Percentiles rank a stretch among this genome's conserved stretches.
Conservation (phyloP, 1,284 basidiomycete species). For the Mycosarcoma mackinlayi region DNA sequence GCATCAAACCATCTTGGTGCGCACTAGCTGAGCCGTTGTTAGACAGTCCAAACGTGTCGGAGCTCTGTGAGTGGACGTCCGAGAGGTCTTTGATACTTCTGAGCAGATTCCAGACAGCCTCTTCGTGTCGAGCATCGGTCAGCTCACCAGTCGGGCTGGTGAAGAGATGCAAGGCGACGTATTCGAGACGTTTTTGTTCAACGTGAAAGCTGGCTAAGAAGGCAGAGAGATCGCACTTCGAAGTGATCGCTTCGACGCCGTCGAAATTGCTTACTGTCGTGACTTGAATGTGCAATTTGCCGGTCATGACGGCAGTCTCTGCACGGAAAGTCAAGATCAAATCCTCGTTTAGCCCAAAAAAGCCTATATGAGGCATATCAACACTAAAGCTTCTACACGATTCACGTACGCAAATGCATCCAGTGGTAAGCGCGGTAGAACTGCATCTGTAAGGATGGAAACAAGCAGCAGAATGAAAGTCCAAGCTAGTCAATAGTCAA, state of each 20-base stretch:
- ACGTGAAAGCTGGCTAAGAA: conserved; percentile 17
- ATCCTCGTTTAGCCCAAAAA: too few species aligned
- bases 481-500: too few species aligned
- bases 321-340: neutral
- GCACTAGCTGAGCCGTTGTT: neutral
- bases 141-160: conserved; percentile 8
- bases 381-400: too few species aligned
- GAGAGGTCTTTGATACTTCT: conserved; percentile 22
- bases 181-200: conserved; percentile 38
- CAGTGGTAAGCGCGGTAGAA: conserved; percentile 29
- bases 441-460: conserved; percentile 6
- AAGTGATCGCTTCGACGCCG: conserved; percentile 9
- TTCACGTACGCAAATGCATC: conserved; percentile 19
- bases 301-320: conserved; percentile 34
- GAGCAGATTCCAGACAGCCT: conserved; percentile 25
- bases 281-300: conserved; percentile 9
- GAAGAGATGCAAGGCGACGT: conserved; percentile 21
- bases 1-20: conserved; percentile 16
- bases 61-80: conserved; percentile 7
- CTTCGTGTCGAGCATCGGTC: conserved; percentile 14
- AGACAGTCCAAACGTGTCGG: neutral
- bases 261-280: conserved; percentile 7
- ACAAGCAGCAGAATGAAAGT: neutral
- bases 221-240: conserved; percentile 1
- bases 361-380: too few species aligned